Base-by-base conservation (phyloP, 108 stramenopile species). In the Skeletonema costatum region DNA sequence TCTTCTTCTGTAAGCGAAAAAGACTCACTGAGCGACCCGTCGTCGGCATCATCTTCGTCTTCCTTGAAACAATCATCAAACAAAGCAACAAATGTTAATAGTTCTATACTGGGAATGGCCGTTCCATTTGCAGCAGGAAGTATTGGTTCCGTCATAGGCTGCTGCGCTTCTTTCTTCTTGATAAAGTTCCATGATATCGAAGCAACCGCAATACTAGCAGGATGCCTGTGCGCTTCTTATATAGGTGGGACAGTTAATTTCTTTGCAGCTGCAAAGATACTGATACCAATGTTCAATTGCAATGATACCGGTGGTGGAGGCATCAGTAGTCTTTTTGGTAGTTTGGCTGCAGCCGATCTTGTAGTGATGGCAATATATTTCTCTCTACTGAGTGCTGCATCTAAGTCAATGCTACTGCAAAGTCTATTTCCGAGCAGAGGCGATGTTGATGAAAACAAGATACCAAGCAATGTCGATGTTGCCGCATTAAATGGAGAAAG, bases 311-410 rank as follows among this genome's bases (percentile, higher is more conserved):
- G 31, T 31, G 30, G 29, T 17, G 30, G n/a, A 30, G 66, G 66
- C 35, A 30, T 42, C 46, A 66, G 62, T n/a, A 71, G 68, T 33
- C 38, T 87, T 25, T 58, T 94, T 42, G 82, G 87, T 17, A 82
- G 89, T 48, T 80, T 94, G 90, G 87, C 89, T 19, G 84, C 90
- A 25, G 90, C 90, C 5, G 93, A 94, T 81, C 60, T 92, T 7
- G 67, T 94, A 1, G 88, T 90, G 35, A 94, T 92, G 93, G 89
- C 90, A 21, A 19, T 94, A 3, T 94, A 92, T 65, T 90, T 94
- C 70, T 71, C 89, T 0, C 25, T 75, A 44, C 33, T 94, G 63
- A 74, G 86, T n/a, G 41, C 80, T 16, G 84, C 84, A 9, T 53
- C 87, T 7, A 65, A 85, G 19, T 90, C 85, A 59, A 64, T 60